A percentile compares a stretch with the other conserved stretches of the same genome.
Evolutionary conservation across 2,329 filamentous ascomycete species (phyloP).

Genomic region (Sphaerulina vaccinii): DNA sequence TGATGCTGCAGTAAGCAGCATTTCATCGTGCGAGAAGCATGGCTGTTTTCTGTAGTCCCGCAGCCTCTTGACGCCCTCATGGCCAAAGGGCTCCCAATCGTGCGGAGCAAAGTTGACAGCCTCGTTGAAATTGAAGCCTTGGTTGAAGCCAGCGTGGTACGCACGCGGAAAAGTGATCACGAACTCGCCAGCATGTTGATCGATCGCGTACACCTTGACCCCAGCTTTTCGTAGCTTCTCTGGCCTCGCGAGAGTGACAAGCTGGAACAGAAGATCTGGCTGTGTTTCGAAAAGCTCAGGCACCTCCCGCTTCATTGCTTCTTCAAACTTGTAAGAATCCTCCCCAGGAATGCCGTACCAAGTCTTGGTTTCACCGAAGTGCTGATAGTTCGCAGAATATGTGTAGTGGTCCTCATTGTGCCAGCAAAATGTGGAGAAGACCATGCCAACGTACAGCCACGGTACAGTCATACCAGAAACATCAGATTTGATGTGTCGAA

Average conservation of each 20-base stretch:
- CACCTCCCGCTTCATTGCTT: conserved; percentile 90
- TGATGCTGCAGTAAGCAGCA: conserved; percentile 85
- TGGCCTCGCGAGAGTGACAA: conserved; percentile 92
- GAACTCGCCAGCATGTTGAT: conserved; percentile 92
- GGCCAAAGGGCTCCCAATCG: conserved; percentile 93
- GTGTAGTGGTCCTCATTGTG: conserved; percentile 98
- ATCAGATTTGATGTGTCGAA: conserved; percentile 95
- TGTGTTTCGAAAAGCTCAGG: conserved; percentile 97
- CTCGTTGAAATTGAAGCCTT: conserved; percentile 98
- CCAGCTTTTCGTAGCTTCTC: conserved; percentile 91
- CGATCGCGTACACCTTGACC: conserved; percentile 89
- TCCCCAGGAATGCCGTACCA: conserved; percentile 98
- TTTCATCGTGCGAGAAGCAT: conserved; percentile 95
- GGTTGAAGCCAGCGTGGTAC: conserved; percentile 97
- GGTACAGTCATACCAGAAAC: conserved; percentile 99
- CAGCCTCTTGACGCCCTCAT: conserved; percentile 79
- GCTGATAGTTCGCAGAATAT: conserved; percentile 97
- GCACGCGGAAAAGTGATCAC: conserved; percentile 96
- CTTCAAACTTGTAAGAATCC: conserved; percentile 91
- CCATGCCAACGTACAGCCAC: conserved; percentile 99
- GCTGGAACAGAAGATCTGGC: conserved; percentile 90
- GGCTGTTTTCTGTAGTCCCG: conserved; percentile 87
- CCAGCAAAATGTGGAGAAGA: conserved; percentile 99
- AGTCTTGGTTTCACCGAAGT: conserved; percentile 96
- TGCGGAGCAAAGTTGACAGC: conserved; percentile 94